Conservation (phyloP, 306 rosid genomes). For the Astragalus glycyphyllos region DNA sequence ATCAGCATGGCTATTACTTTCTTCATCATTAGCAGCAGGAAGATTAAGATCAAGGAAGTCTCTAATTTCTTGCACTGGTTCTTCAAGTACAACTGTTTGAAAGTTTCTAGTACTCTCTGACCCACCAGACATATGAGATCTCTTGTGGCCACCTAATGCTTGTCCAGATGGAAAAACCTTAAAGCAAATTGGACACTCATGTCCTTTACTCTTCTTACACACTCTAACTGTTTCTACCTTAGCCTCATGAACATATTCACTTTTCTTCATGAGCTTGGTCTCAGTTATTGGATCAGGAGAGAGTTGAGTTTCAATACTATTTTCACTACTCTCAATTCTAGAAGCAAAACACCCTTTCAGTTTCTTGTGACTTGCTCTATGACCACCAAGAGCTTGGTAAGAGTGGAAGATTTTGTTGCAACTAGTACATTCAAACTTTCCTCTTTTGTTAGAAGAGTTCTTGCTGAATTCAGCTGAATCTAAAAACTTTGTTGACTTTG, state of each 20-base stretch:
- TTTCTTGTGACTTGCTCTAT: conserved; percentile 89
- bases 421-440: conserved; percentile 76
- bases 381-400: conserved; percentile 95
- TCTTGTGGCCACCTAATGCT: conserved; percentile 96
- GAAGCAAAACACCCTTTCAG: conserved; percentile 69
- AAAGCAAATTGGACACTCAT: conserved; percentile 78
- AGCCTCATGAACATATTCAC: conserved; percentile 29
- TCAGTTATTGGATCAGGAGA: conserved; percentile 54
- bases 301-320: conserved; percentile 65
- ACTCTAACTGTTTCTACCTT: conserved; percentile 33
- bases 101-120: conserved; percentile 49
- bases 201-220: conserved; percentile 59
- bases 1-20: conserved; percentile 50
- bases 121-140: conserved; percentile 67
- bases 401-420: conserved; percentile 79
- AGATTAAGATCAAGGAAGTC: conserved; percentile 90
- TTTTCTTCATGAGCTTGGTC: conserved; percentile 46
- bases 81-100: conserved; percentile 43
- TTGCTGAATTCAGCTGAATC: conserved; percentile 52
- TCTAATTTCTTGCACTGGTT: conserved; percentile 63
- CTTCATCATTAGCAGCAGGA: conserved; percentile 81
- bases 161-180: conserved; percentile 82
- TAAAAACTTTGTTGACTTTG: conserved; percentile 45
- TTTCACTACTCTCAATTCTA: conserved; percentile 62
- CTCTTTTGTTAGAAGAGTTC: conserved; percentile 52